Percentiles rank a stretch among this genome's conserved stretches.
Conservation (phyloP, 1,284 basidiomycete species). For the Austroboletus niveus region DNA sequence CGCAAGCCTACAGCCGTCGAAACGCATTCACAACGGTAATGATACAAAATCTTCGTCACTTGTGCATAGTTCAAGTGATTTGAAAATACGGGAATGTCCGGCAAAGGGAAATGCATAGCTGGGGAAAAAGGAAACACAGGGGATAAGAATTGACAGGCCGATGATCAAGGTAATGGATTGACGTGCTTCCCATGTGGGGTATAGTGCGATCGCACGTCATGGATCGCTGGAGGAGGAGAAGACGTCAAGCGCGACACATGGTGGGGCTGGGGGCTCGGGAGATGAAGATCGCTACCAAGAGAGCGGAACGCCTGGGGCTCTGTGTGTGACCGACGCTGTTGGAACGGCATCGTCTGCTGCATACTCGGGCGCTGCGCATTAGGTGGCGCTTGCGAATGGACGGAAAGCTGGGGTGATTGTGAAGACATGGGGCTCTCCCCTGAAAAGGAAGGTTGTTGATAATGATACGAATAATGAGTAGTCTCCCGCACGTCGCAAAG, state of each 20-base stretch:
- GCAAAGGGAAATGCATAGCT: slow-evolving; percentile 21
- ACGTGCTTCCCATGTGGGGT: slow-evolving; percentile 38
- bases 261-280: slow-evolving; percentile 32
- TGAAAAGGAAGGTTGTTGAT: slow-evolving; percentile 34
- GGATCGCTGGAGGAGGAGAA: slow-evolving; percentile 33
- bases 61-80: slow-evolving; percentile 23
- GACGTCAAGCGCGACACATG: slow-evolving; percentile 33
- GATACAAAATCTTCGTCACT: slow-evolving; percentile 33
- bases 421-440: slow-evolving; percentile 33
- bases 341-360: slow-evolving; percentile 31
- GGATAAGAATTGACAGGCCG: slow-evolving; percentile 13
- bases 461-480: slow-evolving; percentile 37
- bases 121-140: slow-evolving; percentile 16
- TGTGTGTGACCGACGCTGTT: slow-evolving; percentile 35
- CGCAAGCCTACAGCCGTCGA: slow-evolving; percentile 22
- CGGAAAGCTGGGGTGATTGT: slow-evolving; percentile 34
- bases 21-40: slow-evolving; percentile 29
- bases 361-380: slow-evolving; percentile 26
- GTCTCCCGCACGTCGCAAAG: slow-evolving; percentile 34
- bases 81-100: slow-evolving; percentile 34
- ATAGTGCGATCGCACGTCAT: slow-evolving; percentile 37
- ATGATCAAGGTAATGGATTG: slow-evolving; percentile 36
- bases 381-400: slow-evolving; percentile 33
- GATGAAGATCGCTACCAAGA: slow-evolving; percentile 32
- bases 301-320: slow-evolving; percentile 33